Conservation (phyloP, 2,329 filamentous ascomycete species). For the Cryoendolithus antarcticus region DNA sequence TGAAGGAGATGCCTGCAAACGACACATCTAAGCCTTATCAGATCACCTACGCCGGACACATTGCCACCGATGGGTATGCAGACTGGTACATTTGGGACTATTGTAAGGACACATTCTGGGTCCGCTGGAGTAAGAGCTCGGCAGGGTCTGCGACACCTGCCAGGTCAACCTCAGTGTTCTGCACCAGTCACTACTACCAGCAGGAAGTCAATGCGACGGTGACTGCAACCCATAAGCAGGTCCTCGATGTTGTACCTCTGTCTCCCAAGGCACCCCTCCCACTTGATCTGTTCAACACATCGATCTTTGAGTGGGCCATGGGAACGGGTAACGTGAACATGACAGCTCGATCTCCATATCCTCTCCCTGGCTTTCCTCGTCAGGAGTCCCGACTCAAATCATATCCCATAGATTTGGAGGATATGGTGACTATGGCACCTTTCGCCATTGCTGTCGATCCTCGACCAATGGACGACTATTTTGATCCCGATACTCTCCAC, state of each 20-base stretch:
- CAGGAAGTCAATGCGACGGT: constrained; percentile 34
- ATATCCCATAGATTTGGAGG: too few species aligned
- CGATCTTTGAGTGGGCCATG: constrained; percentile 17
- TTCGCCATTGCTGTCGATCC: constrained; percentile 24
- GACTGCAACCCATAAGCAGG: constrained; percentile 10
- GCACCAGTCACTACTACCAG: constrained; percentile 33
- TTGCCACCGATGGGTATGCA: too few species aligned
- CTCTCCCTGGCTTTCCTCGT: too few species aligned
- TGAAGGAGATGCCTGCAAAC: too few species aligned
- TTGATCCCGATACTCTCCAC: constrained; percentile 22
- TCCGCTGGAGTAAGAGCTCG: constrained; percentile 1
- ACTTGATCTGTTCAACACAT: constrained; percentile 19
- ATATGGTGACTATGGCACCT: too few species aligned
- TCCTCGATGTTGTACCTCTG: constrained; percentile 10
- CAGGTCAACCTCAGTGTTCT: constrained; percentile 29
- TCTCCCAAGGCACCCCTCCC: constrained; percentile 16
- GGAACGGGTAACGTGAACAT: too few species aligned
- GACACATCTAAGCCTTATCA: too few species aligned
- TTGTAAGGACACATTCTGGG: constrained; percentile 3
- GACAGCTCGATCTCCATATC: too few species aligned
- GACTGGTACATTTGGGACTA: too few species aligned
- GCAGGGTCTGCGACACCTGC: not conserved
- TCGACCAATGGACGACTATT: constrained; percentile 19
- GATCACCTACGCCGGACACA: too few species aligned
- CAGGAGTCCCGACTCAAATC: too few species aligned